Conservation (phyloP, 352 stramenopile genomes). For the Halophytophthora batemanensis region DNA sequence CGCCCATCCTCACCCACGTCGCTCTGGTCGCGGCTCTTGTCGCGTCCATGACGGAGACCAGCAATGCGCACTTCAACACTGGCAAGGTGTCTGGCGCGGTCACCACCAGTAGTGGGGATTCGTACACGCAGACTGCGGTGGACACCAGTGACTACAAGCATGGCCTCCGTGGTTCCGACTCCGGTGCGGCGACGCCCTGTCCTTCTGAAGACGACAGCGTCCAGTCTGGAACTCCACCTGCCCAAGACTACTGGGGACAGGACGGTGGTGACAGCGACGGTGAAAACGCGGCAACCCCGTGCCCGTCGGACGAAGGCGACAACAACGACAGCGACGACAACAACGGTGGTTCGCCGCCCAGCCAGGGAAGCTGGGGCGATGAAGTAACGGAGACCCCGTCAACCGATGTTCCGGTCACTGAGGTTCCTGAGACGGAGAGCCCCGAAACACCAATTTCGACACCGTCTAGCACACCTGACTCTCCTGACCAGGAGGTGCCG, state of each 20-base stretch:
- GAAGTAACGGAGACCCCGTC: background rate
- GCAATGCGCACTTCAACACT: too few relatives aligned
- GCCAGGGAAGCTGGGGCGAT: background rate
- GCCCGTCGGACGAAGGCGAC: constrained; percentile 10
- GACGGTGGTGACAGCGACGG: constrained; percentile 4
- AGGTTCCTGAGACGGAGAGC: background rate
- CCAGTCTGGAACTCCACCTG: too few relatives aligned
- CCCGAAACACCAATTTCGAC: background rate
- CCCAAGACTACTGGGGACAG: background rate
- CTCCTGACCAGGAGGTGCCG: background rate
- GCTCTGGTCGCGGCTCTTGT: constrained; percentile 17
- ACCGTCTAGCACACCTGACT: background rate
- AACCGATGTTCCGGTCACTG: background rate
- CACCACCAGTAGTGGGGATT: too few relatives aligned
- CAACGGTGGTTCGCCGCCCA: background rate
- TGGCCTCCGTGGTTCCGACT: too few relatives aligned
- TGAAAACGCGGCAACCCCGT: constrained; percentile 10
- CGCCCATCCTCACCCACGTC: constrained; percentile 15
- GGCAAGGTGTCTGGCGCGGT: too few relatives aligned
- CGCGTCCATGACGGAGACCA: constrained; percentile 6
- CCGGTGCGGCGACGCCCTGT: too few relatives aligned
- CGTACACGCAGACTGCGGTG: too few relatives aligned
- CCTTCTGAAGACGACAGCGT: too few relatives aligned
- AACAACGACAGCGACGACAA: constrained; percentile 5
- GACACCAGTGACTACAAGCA: too few relatives aligned